Evolutionary conservation across 352 stramenopile species (phyloP).

Genomic region (Pythium myriotylum): DNA sequence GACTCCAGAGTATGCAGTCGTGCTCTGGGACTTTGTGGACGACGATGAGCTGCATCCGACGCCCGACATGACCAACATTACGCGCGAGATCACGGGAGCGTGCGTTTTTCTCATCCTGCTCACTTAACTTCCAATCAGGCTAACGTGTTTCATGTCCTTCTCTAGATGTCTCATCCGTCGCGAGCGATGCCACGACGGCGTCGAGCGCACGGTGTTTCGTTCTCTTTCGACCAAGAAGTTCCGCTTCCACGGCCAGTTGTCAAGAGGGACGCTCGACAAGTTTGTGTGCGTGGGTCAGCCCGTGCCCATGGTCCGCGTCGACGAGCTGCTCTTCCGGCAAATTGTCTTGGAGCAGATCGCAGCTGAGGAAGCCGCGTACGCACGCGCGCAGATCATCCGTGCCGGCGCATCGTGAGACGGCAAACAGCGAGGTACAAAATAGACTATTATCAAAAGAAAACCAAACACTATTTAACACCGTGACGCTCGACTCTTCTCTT

Average conservation of each 20-base stretch:
- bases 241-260: neutral
- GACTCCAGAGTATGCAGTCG: slow-evolving; percentile 20
- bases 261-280: neutral
- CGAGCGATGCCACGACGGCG: slow-evolving; percentile 5
- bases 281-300: slow-evolving; percentile 7
- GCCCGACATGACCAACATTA: slow-evolving; percentile 20
- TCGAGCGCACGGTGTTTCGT: slow-evolving; percentile 4
- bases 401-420: too few species aligned
- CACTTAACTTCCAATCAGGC: neutral
- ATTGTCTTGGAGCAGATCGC: slow-evolving; percentile 9
- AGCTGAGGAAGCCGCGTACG: neutral
- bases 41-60: slow-evolving; percentile 31
- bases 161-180: slow-evolving; percentile 14
- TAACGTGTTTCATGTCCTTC: too few species aligned
- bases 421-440: too few species aligned
- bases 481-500: slow-evolving; percentile 3
- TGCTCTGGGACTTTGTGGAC: slow-evolving; percentile 34
- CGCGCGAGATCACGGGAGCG: slow-evolving; percentile 14
- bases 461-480: neutral
- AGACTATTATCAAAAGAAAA: neutral
- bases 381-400: too few species aligned
- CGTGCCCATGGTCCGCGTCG: neutral
- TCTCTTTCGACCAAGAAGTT: slow-evolving; percentile 9
- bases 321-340: slow-evolving; percentile 9
- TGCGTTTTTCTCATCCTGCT: neutral